These are phyloP conservation scores for Ploettnerulaceae sp. DNA, from an alignment of 2,329 filamentous ascomycete genomes.

Conservation along the genomic window DNA sequence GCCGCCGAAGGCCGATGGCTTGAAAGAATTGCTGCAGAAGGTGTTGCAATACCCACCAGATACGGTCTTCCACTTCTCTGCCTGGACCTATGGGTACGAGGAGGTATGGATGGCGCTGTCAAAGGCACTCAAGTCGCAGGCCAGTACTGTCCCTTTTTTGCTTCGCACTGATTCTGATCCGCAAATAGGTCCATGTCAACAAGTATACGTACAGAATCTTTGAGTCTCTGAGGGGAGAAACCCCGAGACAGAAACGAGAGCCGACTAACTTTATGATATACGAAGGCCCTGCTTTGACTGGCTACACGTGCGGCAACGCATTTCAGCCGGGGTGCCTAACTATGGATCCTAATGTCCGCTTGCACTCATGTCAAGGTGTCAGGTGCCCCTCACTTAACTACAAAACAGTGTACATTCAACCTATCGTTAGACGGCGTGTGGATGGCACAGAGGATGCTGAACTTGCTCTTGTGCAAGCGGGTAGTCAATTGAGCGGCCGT, in stretches of 20 bases:
- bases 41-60: slow-evolving; percentile 63
- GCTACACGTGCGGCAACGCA: slow-evolving; percentile 70
- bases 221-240: slow-evolving; percentile 49
- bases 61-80: slow-evolving; percentile 77
- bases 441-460: slow-evolving; percentile 64
- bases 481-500: slow-evolving; percentile 65
- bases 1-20: slow-evolving; percentile 65
- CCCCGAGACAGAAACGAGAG: slow-evolving; percentile 38
- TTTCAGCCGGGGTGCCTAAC: slow-evolving; percentile 69
- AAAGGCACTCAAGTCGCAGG: slow-evolving; percentile 59
- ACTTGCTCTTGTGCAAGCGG: slow-evolving; percentile 72
- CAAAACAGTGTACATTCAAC: slow-evolving; percentile 68
- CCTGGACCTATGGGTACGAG: slow-evolving; percentile 93
- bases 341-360: slow-evolving; percentile 51
- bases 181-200: slow-evolving; percentile 70
- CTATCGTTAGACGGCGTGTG: slow-evolving; percentile 63
- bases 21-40: slow-evolving; percentile 67
- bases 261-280: slow-evolving; percentile 39
- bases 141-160: background rate
- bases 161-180: slow-evolving; percentile 12
- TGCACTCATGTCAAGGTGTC: slow-evolving; percentile 83
- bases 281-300: slow-evolving; percentile 65
- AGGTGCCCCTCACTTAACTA: slow-evolving; percentile 48
- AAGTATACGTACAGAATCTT: slow-evolving; percentile 75
- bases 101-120: slow-evolving; percentile 85